Percentiles rank a stretch among this genome's conserved stretches.
phyloP scores from a whole-genome alignment of 1,284 basidiomycete species.

The Papiliotrema fonsecae region DNA sequence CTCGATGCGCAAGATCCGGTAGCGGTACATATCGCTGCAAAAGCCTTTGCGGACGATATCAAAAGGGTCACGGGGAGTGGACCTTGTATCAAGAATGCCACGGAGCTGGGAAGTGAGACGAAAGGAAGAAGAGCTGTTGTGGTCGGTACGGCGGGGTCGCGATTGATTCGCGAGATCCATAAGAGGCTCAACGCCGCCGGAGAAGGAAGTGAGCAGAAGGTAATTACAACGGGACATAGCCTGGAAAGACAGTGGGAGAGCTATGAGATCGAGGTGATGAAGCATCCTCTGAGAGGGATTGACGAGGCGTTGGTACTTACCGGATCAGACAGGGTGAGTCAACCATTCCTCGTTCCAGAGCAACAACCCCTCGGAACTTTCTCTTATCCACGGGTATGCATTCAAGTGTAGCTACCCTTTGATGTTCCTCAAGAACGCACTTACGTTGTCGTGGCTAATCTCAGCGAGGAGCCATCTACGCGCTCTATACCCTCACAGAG shows the following conservation, averaged over 20 bases:
- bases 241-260: constrained; percentile 62
- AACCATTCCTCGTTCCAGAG: background rate
- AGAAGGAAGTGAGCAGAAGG: constrained; percentile 55
- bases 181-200: constrained; percentile 58
- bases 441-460: background rate
- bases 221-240: constrained; percentile 11
- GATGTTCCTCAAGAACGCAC: background rate
- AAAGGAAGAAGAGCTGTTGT: constrained; percentile 54
- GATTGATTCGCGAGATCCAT: constrained; percentile 29
- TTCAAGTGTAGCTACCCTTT: background rate
- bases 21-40: constrained; percentile 58
- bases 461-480: constrained; percentile 56
- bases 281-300: constrained; percentile 49
- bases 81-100: constrained; percentile 44
- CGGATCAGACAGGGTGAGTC: constrained; percentile 55
- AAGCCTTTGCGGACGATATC: constrained; percentile 60
- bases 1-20: constrained; percentile 25
- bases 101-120: constrained; percentile 17
- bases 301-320: constrained; percentile 60
- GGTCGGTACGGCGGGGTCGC: constrained; percentile 60
- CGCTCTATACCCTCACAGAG: constrained; percentile 65
- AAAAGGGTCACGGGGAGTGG: constrained; percentile 57
- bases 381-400: background rate
- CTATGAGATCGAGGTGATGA: constrained; percentile 54
- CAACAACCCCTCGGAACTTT: background rate